Evolutionary conservation across 208 protist genomes (phyloP).

Genomic region (Trypanosoma lewisi): DNA sequence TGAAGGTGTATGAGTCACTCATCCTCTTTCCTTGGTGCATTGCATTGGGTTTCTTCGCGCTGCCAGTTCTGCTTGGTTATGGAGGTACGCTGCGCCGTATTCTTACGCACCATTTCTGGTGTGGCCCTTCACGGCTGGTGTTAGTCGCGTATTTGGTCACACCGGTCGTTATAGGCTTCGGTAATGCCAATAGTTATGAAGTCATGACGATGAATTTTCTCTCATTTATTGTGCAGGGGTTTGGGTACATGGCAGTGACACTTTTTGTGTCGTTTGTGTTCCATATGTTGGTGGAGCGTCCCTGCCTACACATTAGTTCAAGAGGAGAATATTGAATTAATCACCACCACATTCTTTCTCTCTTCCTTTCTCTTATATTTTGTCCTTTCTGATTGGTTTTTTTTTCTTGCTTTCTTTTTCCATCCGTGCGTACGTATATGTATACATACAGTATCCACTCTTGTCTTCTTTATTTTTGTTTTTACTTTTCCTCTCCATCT

Average conservation of each 20-base stretch:
- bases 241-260: conserved; percentile 15
- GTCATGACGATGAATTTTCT: conserved; percentile 20
- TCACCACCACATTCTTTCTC: neutral
- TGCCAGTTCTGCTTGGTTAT: conserved; percentile 35
- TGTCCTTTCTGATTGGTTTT: neutral
- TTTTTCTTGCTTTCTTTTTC: conserved; percentile 6
- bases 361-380: neutral
- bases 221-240: conserved; percentile 17
- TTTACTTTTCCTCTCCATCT: no score
- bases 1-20: conserved; percentile 20
- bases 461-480: no score
- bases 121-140: conserved; percentile 25
- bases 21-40: conserved; percentile 33
- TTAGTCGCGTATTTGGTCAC: conserved; percentile 24
- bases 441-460: no score
- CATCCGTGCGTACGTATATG: no score
- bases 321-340: conserved; percentile 22
- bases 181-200: conserved; percentile 20
- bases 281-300: conserved; percentile 29
- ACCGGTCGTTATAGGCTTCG: conserved; percentile 26
- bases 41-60: conserved; percentile 12
- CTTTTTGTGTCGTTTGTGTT: conserved; percentile 27
- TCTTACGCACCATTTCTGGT: conserved; percentile 33
- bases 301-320: conserved; percentile 27
- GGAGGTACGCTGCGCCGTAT: conserved; percentile 24